Conservation (phyloP, 1,139 yeast species). For the Scheffersomyces lignicola region DNA sequence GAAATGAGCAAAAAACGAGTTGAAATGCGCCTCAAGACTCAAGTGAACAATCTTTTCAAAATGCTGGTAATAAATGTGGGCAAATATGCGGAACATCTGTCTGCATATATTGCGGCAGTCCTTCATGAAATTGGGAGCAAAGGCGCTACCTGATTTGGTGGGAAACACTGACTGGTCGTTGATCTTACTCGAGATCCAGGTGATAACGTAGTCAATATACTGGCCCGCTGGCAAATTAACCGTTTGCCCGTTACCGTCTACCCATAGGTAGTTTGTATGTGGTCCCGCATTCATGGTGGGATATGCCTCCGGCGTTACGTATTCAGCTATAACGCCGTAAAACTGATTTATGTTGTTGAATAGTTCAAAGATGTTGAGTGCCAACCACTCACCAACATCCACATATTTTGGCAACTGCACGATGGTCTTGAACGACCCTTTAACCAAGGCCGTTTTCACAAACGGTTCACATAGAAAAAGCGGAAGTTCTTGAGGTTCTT, state of each 20-base stretch:
- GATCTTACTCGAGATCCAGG: slow-evolving; percentile 86
- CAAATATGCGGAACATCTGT: slow-evolving; percentile 96
- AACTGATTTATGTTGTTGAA: slow-evolving; percentile 84
- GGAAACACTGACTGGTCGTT: slow-evolving; percentile 92
- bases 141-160: slow-evolving; percentile 89
- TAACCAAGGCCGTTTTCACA: slow-evolving; percentile 89
- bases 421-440: slow-evolving; percentile 96
- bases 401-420: slow-evolving; percentile 95
- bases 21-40: slow-evolving; percentile 96
- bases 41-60: slow-evolving; percentile 89
- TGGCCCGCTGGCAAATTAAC: slow-evolving; percentile 89
- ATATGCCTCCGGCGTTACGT: slow-evolving; percentile 82
- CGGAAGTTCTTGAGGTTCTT: slow-evolving; percentile 35
- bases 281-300: slow-evolving; percentile 98
- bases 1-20: slow-evolving; percentile 95
- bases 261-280: slow-evolving; percentile 87
- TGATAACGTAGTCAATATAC: slow-evolving; percentile 85
- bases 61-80: slow-evolving; percentile 92
- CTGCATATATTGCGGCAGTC: slow-evolving; percentile 84
- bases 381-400: slow-evolving; percentile 93
- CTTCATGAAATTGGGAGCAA: slow-evolving; percentile 80
- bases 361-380: slow-evolving; percentile 86
- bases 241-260: slow-evolving; percentile 74
- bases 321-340: slow-evolving; percentile 84
- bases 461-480: slow-evolving; percentile 89